Evolutionary conservation across 2,329 filamentous ascomycete genomes (phyloP), one percentile per base, ranked within the genome.

Genomic region (Sporothrix brasiliensis): DNA sequence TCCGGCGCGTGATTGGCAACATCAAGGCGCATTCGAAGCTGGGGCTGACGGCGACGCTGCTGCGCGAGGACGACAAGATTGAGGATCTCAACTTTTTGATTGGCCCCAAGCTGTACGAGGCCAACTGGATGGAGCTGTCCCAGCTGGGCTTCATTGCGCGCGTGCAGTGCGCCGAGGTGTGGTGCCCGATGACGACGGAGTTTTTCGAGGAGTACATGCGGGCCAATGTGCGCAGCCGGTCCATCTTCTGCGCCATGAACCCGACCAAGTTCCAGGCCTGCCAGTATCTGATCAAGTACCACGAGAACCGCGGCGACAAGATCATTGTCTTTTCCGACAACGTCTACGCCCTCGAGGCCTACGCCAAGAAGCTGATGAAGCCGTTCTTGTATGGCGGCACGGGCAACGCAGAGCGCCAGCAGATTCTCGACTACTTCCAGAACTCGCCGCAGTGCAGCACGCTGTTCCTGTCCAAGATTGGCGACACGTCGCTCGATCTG

Each of bases 251-350:
- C 76, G 96, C 96, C 74, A 98, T 99, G 94, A 99, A 99, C 76
- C 95, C 95, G 0, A 87, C 91, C 74, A 99, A 99, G 80, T 97
- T 97, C 79, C 95, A 98, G 80, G 94, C 94, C 0, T 97, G 93
- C 76, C 94, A 99, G 78, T 98, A 95, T 77, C 85, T 99, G n/a
- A 98, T 99, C 78, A 92, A 98, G 79, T 98, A 97, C 77, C 95
- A 99, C 79, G 94, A 98, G 80, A 90, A 89, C 69, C 88, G 95
- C 72, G 94, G 95, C 44, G 95, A 98, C 83, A 98, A 98, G 81
- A 93, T 98, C 75, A 98, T 98, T 73, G 94, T 99, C 56, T 98
- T 98, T 79, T 97, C 93, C 0, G 95, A 99, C 79, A 97, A 98
- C 75, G 93, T 99, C 53, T 98, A 95, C 77, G 94, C 95, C 0